Base-by-base conservation (phyloP, 371 early-diverging fungal genomes). In the Rhizopus stolonifer region DNA sequence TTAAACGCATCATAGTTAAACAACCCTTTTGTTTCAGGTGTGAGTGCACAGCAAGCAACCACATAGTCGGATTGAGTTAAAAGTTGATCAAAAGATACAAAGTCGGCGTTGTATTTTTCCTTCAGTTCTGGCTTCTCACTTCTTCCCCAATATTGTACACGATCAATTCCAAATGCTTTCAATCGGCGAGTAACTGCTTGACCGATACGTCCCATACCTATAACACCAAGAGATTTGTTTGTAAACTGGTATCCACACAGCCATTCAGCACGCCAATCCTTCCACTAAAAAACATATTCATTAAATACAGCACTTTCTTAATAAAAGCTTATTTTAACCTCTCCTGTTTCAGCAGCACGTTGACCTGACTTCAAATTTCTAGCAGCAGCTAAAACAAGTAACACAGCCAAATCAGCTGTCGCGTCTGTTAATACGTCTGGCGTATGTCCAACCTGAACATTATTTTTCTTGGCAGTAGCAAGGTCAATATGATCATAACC, bases 391-490 rank as follows among this genome's bases (percentile, higher is more conserved):
- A 94, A 67, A n/a, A 86, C 79, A 46, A 94, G 66, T 14, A 86
- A 68, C 4, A 89, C 77, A 0, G 91, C 86, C 7, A 91, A 68
- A 50, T 94, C 94, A 4, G 95, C 95, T 2, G 88, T 87, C 0
- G 93, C 92, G 57, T 92, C 93, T 0, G 93, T 94, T 40, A 93
- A 74, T 1, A 93, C 92, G 49, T 87, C 90, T 1, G 95, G 92
- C 0, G 95, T 94, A 59, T 88, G 78, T 4, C 94, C 94, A n/a
- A 94, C 60, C 15, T 60, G 51, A 29, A 90, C 65, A 4, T 74
- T 75, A 23, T 76, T 76, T 7, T 62, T 48, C 15, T 77, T 67
- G 10, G 82, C 58, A 6, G 74, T 79, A 2, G 56, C 50, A 0
- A 83, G 55, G 62, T 87, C 84, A 39, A 93, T 81, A 63, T 93